Conservation (phyloP, 495 filamentous ascomycete species). For the Aspergillus incahuasiensis region DNA sequence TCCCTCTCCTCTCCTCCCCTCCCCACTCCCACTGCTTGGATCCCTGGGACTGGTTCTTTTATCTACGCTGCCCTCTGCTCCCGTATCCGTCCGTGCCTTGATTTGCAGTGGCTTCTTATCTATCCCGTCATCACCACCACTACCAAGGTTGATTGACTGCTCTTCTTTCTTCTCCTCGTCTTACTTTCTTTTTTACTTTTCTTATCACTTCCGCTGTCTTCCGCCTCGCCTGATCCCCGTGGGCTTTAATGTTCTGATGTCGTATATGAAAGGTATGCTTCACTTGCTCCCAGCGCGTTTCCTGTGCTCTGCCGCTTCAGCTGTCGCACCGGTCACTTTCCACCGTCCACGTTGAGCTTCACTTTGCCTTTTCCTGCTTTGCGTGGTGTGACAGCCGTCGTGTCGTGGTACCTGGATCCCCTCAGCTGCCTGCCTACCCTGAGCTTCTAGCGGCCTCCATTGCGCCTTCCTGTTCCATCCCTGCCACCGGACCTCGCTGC, state of each 20-base stretch:
- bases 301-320: slow-evolving; percentile 15
- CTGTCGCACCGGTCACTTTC: slow-evolving; percentile 7
- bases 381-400: slow-evolving; percentile 18
- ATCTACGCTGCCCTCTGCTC: not conserved
- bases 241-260: slow-evolving; percentile 25
- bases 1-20: not conserved
- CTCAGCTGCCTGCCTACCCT: slow-evolving; percentile 17
- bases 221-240: not conserved
- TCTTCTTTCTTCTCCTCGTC: not conserved
- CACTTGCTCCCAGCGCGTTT: not conserved
- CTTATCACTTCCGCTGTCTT: not conserved
- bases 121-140: not conserved
- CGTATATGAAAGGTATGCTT: slow-evolving; percentile 19
- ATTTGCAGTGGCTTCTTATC: slow-evolving; percentile 4
- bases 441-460: not conserved
- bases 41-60: not conserved
- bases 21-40: not conserved
- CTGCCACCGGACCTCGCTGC: not conserved
- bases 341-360: not conserved
- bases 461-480: slow-evolving; percentile 4
- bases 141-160: not conserved
- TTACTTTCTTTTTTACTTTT: not conserved
- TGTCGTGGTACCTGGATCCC: slow-evolving; percentile 21
- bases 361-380: not conserved
- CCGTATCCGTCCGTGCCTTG: not conserved